These are phyloP conservation scores for Calophaca sinica DNA, from an alignment of 306 rosid genomes.

Conservation along the genomic window DNA sequence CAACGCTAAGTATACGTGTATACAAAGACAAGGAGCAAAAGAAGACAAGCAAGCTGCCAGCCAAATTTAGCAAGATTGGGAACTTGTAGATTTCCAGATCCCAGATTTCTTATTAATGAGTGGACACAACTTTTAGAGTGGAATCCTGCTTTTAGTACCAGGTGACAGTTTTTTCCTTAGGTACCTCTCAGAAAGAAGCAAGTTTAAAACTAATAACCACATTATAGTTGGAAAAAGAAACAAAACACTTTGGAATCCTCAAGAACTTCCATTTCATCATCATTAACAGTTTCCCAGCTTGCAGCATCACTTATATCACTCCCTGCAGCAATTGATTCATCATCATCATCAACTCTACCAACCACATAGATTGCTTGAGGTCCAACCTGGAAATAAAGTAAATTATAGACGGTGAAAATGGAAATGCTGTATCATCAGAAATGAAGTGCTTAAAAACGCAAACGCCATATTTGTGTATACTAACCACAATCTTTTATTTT, in stretches of 20 bases:
- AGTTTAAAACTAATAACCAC: conserved; percentile 37
- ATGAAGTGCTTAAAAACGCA: conserved; percentile 5
- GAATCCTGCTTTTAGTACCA: conserved; percentile 20
- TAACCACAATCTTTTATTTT: conserved; percentile 29
- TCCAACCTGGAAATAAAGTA: conserved; percentile 74
- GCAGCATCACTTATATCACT: conserved; percentile 96
- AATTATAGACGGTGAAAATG: conserved; percentile 40
- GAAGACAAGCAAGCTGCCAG: background rate
- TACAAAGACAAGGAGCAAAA: background rate
- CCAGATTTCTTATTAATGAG: background rate
- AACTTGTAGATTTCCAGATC: conserved; percentile 18
- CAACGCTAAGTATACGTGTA: background rate
- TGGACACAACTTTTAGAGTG: conserved; percentile 15
- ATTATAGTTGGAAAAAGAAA: conserved; percentile 46
- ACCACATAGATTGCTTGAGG: conserved; percentile 99
- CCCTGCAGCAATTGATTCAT: conserved; percentile 85
- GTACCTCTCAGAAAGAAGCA: conserved; percentile 38
- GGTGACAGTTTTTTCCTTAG: conserved; percentile 33
- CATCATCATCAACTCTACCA: conserved; percentile 98
- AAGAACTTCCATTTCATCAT: conserved; percentile 71
- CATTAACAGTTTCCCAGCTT: conserved; percentile 98
- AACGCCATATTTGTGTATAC: background rate
- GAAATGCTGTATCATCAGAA: conserved; percentile 41
- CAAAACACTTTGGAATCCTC: conserved; percentile 73
- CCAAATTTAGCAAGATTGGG: conserved; percentile 12